phyloP scores from a whole-genome alignment of 352 stramenopile species.

The Elongisporangium undulatum region DNA sequence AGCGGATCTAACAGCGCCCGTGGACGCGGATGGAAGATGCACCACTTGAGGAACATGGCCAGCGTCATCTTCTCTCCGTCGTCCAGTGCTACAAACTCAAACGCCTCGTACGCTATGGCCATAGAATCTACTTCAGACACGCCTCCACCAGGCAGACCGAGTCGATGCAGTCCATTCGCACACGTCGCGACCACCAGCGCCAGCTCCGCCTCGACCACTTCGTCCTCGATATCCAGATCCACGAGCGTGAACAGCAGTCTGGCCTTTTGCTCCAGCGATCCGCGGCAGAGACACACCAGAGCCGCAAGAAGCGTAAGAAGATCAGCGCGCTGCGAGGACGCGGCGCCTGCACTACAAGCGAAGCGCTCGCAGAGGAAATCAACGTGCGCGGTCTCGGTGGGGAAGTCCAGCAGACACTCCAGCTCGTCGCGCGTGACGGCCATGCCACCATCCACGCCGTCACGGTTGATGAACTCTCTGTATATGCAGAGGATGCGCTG shows the following conservation, averaged over 20 bases:
- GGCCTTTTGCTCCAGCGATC: constrained; percentile 42
- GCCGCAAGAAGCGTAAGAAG: constrained; percentile 50
- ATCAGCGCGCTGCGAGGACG: constrained; percentile 26
- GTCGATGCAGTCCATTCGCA: constrained; percentile 31
- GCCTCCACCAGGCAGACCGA: constrained; percentile 19
- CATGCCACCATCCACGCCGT: constrained; percentile 53
- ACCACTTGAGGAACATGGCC: constrained; percentile 55
- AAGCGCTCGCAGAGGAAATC: constrained; percentile 56
- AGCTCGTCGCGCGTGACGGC: constrained; percentile 58
- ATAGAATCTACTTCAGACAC: constrained; percentile 43
- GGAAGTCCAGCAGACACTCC: constrained; percentile 56
- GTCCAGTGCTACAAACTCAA: constrained; percentile 54
- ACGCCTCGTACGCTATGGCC: constrained; percentile 60
- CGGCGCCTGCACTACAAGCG: constrained; percentile 4
- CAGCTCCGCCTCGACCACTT: constrained; percentile 67
- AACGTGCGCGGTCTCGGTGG: constrained; percentile 17
- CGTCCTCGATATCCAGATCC: constrained; percentile 71
- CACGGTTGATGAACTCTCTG: constrained; percentile 43
- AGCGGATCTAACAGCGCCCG: constrained; percentile 48
- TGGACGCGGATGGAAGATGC: constrained; percentile 57
- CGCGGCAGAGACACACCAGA: constrained; percentile 37
- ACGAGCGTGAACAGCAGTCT: constrained; percentile 62
- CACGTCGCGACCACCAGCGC: constrained; percentile 57
- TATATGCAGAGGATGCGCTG: constrained; percentile 57
- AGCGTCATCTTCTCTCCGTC: constrained; percentile 73